Evolutionary conservation across 768 basidiomycete genomes (phyloP).

Genomic region (Lentinula edodes): DNA sequence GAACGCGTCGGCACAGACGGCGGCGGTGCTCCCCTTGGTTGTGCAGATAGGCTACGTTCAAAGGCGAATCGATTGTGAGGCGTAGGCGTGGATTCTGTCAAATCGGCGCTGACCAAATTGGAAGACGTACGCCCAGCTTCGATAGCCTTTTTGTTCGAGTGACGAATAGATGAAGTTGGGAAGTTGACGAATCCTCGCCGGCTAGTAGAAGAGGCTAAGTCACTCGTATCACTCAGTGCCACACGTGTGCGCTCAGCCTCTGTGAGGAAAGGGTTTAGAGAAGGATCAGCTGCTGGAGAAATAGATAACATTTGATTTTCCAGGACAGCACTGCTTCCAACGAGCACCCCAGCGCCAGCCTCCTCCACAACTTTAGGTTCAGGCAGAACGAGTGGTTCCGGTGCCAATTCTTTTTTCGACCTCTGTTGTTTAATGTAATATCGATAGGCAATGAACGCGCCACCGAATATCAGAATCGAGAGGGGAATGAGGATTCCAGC

Average conservation of each 20-base stretch:
- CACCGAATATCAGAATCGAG: constrained; percentile 21
- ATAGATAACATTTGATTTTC: neutral
- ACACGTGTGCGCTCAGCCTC: neutral
- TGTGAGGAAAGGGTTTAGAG: constrained; percentile 16
- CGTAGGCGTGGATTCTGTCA: neutral
- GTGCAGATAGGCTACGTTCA: neutral
- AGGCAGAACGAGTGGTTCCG: constrained; percentile 10
- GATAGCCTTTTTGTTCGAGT: constrained; percentile 11
- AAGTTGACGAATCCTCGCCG: constrained; percentile 11
- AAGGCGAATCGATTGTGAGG: neutral
- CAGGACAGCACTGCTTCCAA: neutral
- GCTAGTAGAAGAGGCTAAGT: neutral
- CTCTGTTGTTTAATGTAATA: constrained; percentile 8
- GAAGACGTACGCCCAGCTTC: constrained; percentile 12
- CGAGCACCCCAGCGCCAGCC: neutral
- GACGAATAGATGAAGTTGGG: constrained; percentile 11
- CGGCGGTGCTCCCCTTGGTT: neutral
- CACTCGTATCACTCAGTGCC: neutral
- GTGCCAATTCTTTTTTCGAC: neutral
- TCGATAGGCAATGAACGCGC: constrained; percentile 13
- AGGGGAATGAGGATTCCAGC: constrained; percentile 27
- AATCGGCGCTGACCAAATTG: neutral
- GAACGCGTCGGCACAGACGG: neutral
- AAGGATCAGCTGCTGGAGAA: neutral
- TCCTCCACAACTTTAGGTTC: constrained; percentile 11